Conservation (phyloP, 202 grass and related monocot genomes). For the Carex arenaria region DNA sequence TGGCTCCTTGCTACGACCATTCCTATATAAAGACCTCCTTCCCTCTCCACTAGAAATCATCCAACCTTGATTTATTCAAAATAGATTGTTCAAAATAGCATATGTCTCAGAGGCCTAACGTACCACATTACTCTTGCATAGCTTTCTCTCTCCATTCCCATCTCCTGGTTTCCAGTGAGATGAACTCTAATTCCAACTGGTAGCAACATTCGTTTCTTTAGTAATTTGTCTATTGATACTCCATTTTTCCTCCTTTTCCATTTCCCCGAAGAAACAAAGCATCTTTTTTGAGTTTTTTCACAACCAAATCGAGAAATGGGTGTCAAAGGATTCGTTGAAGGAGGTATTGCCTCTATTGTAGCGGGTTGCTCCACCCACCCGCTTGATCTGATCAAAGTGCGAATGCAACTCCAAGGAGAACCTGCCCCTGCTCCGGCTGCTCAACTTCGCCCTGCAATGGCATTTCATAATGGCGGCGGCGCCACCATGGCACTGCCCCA, state of each 20-base stretch:
- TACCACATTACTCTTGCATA: slow-evolving; percentile 69
- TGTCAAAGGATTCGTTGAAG: slow-evolving; percentile 77
- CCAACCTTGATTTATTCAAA: too few relatives aligned
- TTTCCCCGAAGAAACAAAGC: not conserved
- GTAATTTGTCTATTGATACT: too few relatives aligned
- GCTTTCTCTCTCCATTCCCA: slow-evolving; percentile 85
- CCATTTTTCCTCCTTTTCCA: not conserved
- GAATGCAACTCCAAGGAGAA: slow-evolving; percentile 96
- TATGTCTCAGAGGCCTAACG: slow-evolving; percentile 75
- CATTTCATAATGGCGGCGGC: not conserved
- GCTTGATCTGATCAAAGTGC: slow-evolving; percentile 91
- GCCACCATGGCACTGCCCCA: slow-evolving; percentile 16
- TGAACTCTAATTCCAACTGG: slow-evolving; percentile 66
- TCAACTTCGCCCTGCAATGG: slow-evolving; percentile 33
- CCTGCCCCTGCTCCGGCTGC: not conserved
- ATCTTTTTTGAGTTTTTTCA: slow-evolving; percentile 11
- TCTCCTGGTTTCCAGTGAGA: slow-evolving; percentile 79
- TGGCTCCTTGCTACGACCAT: not conserved
- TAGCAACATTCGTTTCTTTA: not conserved
- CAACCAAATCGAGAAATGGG: slow-evolving; percentile 26
- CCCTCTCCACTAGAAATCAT: not conserved
- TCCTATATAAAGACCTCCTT: slow-evolving; percentile 16
- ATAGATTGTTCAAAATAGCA: slow-evolving; percentile 22
- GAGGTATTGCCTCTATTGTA: slow-evolving; percentile 87
- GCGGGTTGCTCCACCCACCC: slow-evolving; percentile 95